Evolutionary conservation across 768 basidiomycete genomes (phyloP).

Genomic region (Obba rivulosa): DNA sequence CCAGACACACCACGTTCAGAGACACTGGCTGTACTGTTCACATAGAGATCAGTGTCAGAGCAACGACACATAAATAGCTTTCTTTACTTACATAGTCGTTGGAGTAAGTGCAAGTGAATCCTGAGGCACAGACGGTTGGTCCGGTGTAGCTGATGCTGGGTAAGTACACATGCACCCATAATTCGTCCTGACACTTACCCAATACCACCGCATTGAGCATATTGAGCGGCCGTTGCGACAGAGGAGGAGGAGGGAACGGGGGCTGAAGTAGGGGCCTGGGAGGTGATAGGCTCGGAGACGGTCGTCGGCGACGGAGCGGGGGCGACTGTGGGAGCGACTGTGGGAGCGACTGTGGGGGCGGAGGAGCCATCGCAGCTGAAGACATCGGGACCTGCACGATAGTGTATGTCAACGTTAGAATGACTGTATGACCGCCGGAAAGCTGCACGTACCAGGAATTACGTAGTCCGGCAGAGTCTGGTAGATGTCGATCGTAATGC

Average conservation of each 20-base stretch:
- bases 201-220: constrained; percentile 39
- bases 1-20: constrained; percentile 11
- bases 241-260: constrained; percentile 6
- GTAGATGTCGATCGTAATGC: constrained; percentile 30
- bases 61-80: neutral
- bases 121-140: constrained; percentile 30
- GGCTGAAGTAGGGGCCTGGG: constrained; percentile 1
- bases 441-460: constrained; percentile 16
- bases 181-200: constrained; percentile 18
- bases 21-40: constrained; percentile 31
- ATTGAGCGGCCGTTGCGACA: constrained; percentile 32
- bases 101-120: constrained; percentile 29
- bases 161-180: neutral
- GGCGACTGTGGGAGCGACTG: neutral
- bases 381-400: constrained; percentile 17
- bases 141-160: constrained; percentile 26
- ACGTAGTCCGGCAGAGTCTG: constrained; percentile 24
- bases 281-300: neutral
- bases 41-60: neutral
- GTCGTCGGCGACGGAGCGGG: constrained; percentile 4
- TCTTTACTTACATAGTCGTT: constrained; percentile 27
- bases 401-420: neutral
- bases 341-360: neutral
- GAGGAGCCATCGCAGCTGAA: constrained; percentile 21
- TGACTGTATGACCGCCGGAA: neutral